Conservation (phyloP, 495 filamentous ascomycete species). For the Neurospora discreta region DNA sequence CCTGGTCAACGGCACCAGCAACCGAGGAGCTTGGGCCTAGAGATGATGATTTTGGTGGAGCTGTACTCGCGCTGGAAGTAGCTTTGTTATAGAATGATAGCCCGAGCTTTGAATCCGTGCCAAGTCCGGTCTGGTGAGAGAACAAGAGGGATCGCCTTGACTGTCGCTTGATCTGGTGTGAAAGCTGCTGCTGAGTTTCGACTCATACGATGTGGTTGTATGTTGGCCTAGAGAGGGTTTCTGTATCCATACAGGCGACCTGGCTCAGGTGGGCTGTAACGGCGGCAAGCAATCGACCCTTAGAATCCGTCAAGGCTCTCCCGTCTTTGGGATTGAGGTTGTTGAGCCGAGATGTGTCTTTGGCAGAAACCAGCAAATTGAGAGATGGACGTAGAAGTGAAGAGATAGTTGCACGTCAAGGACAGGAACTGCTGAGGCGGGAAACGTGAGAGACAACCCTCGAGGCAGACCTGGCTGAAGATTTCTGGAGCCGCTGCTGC, state of each 20-base stretch:
- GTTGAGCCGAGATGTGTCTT: not conserved
- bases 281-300: not conserved
- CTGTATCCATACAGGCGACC: conserved; percentile 20
- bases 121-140: not conserved
- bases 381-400: conserved; percentile 1
- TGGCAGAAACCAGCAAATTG: not conserved
- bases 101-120: not conserved
- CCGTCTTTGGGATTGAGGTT: not conserved
- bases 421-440: conserved; percentile 12
- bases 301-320: not conserved
- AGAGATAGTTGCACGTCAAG: conserved; percentile 14
- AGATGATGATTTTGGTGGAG: not conserved
- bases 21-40: not conserved
- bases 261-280: conserved; percentile 9
- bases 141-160: not conserved
- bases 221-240: conserved; percentile 11
- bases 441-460: not conserved
- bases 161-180: not conserved
- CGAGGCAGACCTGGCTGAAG: not conserved
- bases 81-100: not conserved
- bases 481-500: conserved; percentile 5
- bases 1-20: not conserved
- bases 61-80: not conserved
- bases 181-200: conserved; percentile 8
- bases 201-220: conserved; percentile 11